A percentile compares a stretch with the other conserved stretches of the same genome.
Conservation (phyloP, 2,329 filamentous ascomycete species). For the Aureobasidium sp. region DNA sequence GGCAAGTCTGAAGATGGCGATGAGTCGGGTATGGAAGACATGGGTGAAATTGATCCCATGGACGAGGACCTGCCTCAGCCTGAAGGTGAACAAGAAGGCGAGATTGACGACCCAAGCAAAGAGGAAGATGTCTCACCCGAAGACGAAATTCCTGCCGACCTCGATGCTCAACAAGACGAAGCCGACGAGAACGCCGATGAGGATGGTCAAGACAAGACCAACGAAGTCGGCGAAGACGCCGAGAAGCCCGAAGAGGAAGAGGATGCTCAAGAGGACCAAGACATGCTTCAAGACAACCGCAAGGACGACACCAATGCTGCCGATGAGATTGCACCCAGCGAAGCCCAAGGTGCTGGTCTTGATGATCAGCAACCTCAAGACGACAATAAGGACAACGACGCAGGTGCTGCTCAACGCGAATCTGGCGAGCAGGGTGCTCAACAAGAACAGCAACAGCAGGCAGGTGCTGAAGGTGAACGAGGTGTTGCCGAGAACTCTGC, state of each 20-base stretch:
- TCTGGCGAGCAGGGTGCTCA: slow-evolving; percentile 59
- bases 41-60: slow-evolving; percentile 19
- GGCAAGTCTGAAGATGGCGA: slow-evolving; percentile 43
- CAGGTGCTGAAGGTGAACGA: slow-evolving; percentile 17
- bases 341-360: slow-evolving; percentile 41
- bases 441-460: slow-evolving; percentile 39
- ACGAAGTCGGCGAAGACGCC: slow-evolving; percentile 34
- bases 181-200: slow-evolving; percentile 31
- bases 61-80: slow-evolving; percentile 17
- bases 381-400: slow-evolving; percentile 44
- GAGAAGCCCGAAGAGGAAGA: slow-evolving; percentile 24
- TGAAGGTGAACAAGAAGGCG: slow-evolving; percentile 19
- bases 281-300: slow-evolving; percentile 19
- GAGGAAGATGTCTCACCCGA: slow-evolving; percentile 18
- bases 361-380: slow-evolving; percentile 57
- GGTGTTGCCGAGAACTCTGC: slow-evolving; percentile 13
- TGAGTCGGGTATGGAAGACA: slow-evolving; percentile 21
- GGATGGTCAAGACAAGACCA: slow-evolving; percentile 39
- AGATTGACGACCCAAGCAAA: slow-evolving; percentile 20
- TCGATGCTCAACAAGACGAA: slow-evolving; percentile 52
- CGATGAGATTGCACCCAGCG: slow-evolving; percentile 17
- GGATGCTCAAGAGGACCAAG: slow-evolving; percentile 15
- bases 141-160: slow-evolving; percentile 31
- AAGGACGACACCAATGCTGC: slow-evolving; percentile 18
- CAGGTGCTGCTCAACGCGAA: slow-evolving; percentile 51